Evolutionary conservation across 495 filamentous ascomycete genomes (phyloP).

Genomic region (Staphylotrichum longicolle): DNA sequence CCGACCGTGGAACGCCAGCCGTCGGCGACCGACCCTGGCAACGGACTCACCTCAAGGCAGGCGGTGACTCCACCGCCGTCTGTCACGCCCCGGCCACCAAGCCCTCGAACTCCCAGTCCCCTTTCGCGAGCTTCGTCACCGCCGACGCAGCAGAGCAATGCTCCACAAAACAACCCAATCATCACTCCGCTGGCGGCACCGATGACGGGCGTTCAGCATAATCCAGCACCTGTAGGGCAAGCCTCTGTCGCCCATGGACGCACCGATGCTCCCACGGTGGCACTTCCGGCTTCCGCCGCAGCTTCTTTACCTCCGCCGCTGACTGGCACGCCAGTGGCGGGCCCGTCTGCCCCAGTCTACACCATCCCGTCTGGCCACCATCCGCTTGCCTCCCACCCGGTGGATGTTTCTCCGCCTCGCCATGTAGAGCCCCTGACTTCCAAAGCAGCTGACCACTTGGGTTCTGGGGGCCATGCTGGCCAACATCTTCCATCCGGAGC

Average conservation of each 20-base stretch:
- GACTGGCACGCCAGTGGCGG: background rate
- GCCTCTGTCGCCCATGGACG: background rate
- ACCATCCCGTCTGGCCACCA: conserved; percentile 9
- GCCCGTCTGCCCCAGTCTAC: background rate
- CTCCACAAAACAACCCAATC: background rate
- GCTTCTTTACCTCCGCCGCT: background rate
- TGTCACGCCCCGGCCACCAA: background rate
- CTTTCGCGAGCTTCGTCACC: conserved; percentile 17
- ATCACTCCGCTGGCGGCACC: background rate
- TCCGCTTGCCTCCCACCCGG: conserved; percentile 14
- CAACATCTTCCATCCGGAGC: background rate
- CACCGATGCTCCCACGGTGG: background rate
- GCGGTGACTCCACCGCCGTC: background rate
- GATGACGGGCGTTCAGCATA: background rate
- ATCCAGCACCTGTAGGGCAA: background rate
- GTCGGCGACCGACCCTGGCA: background rate
- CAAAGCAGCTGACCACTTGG: background rate
- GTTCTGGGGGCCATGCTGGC: background rate
- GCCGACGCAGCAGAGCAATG: background rate
- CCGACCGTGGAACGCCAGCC: background rate
- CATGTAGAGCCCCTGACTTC: background rate
- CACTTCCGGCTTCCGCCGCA: background rate
- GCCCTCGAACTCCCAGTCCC: conserved; percentile 12
- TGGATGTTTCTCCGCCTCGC: background rate
- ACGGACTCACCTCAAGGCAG: background rate